Conservation (phyloP, 768 basidiomycete genomes). For the Tricholoma sp. region DNA sequence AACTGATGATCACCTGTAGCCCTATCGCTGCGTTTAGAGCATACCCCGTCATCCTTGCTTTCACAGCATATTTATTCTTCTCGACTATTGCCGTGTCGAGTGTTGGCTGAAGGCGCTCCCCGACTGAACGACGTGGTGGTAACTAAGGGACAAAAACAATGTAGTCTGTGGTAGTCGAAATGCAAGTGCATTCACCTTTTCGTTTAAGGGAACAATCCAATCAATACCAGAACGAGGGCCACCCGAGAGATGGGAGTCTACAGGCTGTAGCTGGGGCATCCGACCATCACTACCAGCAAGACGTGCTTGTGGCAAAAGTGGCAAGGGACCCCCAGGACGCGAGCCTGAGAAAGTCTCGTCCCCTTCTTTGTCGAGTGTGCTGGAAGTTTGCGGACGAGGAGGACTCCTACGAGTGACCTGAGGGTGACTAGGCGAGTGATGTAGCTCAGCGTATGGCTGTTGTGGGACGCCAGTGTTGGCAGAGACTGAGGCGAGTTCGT, state of each 20-base stretch:
- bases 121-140: slow-evolving; percentile 31
- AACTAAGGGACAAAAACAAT: not conserved
- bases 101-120: slow-evolving; percentile 53
- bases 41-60: slow-evolving; percentile 38
- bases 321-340: slow-evolving; percentile 3
- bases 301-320: slow-evolving; percentile 12
- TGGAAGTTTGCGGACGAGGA: not conserved
- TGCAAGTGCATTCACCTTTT: not conserved
- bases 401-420: not conserved
- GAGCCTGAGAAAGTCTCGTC: not conserved
- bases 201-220: slow-evolving; percentile 31
- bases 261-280: slow-evolving; percentile 7
- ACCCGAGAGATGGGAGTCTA: slow-evolving; percentile 12
- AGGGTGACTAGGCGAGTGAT: no score
- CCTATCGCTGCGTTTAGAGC: slow-evolving; percentile 48
- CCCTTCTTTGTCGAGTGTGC: not conserved
- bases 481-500: no score
- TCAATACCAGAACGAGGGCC: slow-evolving; percentile 28
- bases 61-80: slow-evolving; percentile 39
- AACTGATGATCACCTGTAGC: slow-evolving; percentile 59
- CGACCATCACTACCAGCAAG: slow-evolving; percentile 1
- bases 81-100: slow-evolving; percentile 41
- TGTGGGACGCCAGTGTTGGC: no score
- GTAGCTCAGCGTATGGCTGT: no score
- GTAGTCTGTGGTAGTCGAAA: not conserved